A percentile compares a stretch with the other conserved stretches of the same genome.
Conservation (phyloP, 148 eudicot genomes). For the Pouteria glomerata region DNA sequence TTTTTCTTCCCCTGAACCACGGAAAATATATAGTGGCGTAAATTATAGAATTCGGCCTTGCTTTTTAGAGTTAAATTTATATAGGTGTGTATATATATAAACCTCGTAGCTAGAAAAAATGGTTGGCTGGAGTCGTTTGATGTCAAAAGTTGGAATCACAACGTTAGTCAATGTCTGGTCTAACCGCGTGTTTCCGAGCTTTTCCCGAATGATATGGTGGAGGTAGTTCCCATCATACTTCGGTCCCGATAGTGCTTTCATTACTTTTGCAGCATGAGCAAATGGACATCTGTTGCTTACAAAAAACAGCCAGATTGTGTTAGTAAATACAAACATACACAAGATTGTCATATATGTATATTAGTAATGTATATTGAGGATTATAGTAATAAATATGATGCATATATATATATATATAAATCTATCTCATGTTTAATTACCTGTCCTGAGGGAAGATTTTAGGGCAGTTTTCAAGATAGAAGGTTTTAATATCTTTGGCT, state of each 20-base stretch:
- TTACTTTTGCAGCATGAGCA: slow-evolving; percentile 14
- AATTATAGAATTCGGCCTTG: background rate
- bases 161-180: slow-evolving; percentile 37
- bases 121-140: slow-evolving; percentile 38
- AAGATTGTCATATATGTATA: too few relatives aligned
- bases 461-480: slow-evolving; percentile 42
- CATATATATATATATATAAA: too few relatives aligned
- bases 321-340: too few relatives aligned
- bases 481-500: slow-evolving; percentile 38
- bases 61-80: background rate
- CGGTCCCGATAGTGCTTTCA: slow-evolving; percentile 30
- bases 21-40: background rate
- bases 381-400: too few relatives aligned
- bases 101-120: slow-evolving; percentile 38
- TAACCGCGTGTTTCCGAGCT: slow-evolving; percentile 26
- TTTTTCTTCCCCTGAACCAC: slow-evolving; percentile 28
- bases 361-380: too few relatives aligned
- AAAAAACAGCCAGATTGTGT: too few relatives aligned
- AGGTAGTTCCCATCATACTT: slow-evolving; percentile 38
- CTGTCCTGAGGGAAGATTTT: slow-evolving; percentile 33
- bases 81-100: background rate
- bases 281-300: background rate
- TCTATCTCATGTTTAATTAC: too few relatives aligned
- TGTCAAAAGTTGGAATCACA: slow-evolving; percentile 46
- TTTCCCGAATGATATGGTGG: slow-evolving; percentile 24